Conservation (phyloP, 208 protist genomes). For the Crithidia expoeki region DNA sequence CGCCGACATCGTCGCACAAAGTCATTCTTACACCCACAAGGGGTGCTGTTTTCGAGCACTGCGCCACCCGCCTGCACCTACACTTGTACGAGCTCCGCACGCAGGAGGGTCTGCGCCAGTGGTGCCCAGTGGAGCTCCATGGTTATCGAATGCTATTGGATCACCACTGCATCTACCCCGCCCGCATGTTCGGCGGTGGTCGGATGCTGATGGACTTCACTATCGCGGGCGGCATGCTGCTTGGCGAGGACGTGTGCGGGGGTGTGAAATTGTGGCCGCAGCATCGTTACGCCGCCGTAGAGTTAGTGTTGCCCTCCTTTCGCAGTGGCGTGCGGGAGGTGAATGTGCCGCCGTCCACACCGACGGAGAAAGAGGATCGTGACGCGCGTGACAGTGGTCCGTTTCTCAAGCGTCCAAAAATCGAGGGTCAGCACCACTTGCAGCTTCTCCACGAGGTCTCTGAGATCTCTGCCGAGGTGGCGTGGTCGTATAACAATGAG, state of each 20-base stretch:
- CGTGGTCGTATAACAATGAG: constrained; percentile 2
- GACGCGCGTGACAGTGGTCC: neutral
- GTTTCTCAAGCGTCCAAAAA: neutral
- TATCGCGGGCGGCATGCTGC: constrained; percentile 55
- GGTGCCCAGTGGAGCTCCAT: constrained; percentile 73
- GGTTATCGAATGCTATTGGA: constrained; percentile 73
- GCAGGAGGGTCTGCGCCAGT: constrained; percentile 39
- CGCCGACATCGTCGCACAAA: constrained; percentile 13
- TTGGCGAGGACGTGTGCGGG: constrained; percentile 77
- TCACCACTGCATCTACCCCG: constrained; percentile 81
- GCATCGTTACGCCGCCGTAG: constrained; percentile 72
- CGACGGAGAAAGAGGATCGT: neutral
- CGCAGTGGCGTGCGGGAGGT: constrained; percentile 33
- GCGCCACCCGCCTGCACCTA: constrained; percentile 58
- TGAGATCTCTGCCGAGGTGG: constrained; percentile 22
- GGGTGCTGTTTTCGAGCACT: constrained; percentile 57
- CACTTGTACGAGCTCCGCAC: constrained; percentile 52
- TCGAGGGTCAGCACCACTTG: constrained; percentile 2
- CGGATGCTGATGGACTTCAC: constrained; percentile 70
- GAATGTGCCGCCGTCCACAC: constrained; percentile 2
- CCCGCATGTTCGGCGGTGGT: constrained; percentile 67
- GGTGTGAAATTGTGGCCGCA: constrained; percentile 75
- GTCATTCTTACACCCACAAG: constrained; percentile 16
- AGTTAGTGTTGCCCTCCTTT: constrained; percentile 63
- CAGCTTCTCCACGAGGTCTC: constrained; percentile 28